Evolutionary conservation across 148 eudicot genomes (phyloP).

Genomic region (Dysphania ambrosioides): DNA sequence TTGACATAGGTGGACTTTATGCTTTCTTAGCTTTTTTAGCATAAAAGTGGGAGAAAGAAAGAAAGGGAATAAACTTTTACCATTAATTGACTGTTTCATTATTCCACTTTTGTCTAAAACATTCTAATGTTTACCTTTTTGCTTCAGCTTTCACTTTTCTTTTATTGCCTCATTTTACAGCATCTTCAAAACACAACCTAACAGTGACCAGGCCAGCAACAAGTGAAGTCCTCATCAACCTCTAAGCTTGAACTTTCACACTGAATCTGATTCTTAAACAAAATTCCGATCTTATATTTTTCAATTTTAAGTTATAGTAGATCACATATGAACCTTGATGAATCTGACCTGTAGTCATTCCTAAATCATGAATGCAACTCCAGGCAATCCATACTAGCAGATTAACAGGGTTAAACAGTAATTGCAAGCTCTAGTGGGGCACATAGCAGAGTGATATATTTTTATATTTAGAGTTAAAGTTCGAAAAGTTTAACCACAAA

Average conservation of each 20-base stretch:
- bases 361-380: not conserved
- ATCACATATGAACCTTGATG: not conserved
- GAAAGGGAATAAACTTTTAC: not conserved
- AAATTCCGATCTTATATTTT: too few relatives aligned
- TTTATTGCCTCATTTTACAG: not conserved
- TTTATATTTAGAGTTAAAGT: too few relatives aligned
- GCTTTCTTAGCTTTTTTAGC: constrained; percentile 14
- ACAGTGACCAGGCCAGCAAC: not conserved
- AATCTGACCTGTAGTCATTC: not conserved
- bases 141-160: not conserved
- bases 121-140: not conserved
- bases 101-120: not conserved
- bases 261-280: not conserved
- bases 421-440: too few relatives aligned
- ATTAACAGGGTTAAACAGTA: not conserved
- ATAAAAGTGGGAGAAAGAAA: not conserved
- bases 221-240: not conserved
- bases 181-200: not conserved
- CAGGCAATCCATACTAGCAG: not conserved
- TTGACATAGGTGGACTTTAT: not conserved
- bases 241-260: too few relatives aligned
- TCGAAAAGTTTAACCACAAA: too few relatives aligned
- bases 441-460: too few relatives aligned
- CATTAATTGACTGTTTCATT: not conserved
- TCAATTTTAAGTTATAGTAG: not conserved